Percentiles rank a stretch among this genome's conserved stretches.
phyloP scores from a whole-genome alignment of 495 filamentous ascomycete genomes.

The Poronia punctata region DNA sequence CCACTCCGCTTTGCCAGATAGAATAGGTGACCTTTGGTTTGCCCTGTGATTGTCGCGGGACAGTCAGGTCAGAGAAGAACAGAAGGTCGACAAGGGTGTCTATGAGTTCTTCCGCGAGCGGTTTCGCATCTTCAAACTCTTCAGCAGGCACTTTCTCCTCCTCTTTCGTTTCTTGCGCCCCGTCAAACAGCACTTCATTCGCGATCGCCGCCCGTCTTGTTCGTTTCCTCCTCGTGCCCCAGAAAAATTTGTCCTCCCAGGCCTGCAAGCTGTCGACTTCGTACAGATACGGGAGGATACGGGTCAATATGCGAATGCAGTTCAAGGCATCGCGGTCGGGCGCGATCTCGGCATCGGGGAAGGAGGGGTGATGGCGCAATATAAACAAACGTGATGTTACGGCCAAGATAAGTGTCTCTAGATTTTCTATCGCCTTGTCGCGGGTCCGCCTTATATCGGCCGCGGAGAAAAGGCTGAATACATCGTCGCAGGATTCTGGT shows the following conservation, averaged over 20 bases:
- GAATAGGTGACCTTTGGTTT: slow-evolving; percentile 82
- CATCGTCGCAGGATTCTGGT: slow-evolving; percentile 89
- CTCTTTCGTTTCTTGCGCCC: slow-evolving; percentile 47
- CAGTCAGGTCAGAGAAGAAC: slow-evolving; percentile 85
- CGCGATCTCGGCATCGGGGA: slow-evolving; percentile 82
- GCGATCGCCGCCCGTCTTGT: slow-evolving; percentile 46
- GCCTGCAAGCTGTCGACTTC: slow-evolving; percentile 77
- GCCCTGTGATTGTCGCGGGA: slow-evolving; percentile 57
- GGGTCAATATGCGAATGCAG: slow-evolving; percentile 87
- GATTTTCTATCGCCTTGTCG: slow-evolving; percentile 78
- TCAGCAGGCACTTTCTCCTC: slow-evolving; percentile 44
- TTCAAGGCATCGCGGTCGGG: slow-evolving; percentile 87
- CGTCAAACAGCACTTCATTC: slow-evolving; percentile 81
- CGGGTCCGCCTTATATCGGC: slow-evolving; percentile 87
- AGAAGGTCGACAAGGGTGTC: slow-evolving; percentile 85
- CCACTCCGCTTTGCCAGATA: slow-evolving; percentile 97
- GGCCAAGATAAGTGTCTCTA: slow-evolving; percentile 82
- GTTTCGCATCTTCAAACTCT: slow-evolving; percentile 76
- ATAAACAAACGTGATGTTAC: slow-evolving; percentile 72
- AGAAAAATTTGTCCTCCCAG: slow-evolving; percentile 95
- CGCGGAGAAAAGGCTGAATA: slow-evolving; percentile 93
- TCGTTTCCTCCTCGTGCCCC: slow-evolving; percentile 64
- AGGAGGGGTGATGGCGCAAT: slow-evolving; percentile 81
- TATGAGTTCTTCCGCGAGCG: slow-evolving; percentile 87
- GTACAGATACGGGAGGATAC: slow-evolving; percentile 85